phyloP scores from a whole-genome alignment of 768 basidiomycete genomes.

The Mycena indigotica region DNA sequence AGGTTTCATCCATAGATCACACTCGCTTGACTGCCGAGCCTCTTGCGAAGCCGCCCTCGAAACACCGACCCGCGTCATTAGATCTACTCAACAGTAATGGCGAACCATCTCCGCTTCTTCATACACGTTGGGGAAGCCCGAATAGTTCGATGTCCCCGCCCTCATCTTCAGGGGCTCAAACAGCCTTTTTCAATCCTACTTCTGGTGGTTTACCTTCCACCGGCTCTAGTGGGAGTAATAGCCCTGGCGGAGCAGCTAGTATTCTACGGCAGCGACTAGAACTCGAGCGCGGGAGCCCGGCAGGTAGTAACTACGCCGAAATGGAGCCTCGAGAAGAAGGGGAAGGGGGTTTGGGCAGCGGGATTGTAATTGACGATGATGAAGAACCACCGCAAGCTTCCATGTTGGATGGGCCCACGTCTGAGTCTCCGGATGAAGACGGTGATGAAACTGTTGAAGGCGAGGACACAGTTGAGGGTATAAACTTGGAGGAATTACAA shows the following conservation, averaged over 20 bases:
- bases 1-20: slow-evolving; percentile 18
- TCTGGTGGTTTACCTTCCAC: slow-evolving; percentile 21
- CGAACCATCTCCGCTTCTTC: slow-evolving; percentile 38
- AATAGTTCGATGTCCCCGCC: slow-evolving; percentile 29
- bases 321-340: slow-evolving; percentile 15
- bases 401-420: slow-evolving; percentile 12
- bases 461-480: neutral
- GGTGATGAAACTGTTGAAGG: slow-evolving; percentile 10
- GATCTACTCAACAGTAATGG: slow-evolving; percentile 18
- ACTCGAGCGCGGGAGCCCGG: slow-evolving; percentile 24
- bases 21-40: slow-evolving; percentile 8
- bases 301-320: slow-evolving; percentile 13
- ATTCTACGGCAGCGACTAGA: slow-evolving; percentile 41
- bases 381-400: slow-evolving; percentile 30
- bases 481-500: slow-evolving; percentile 5
- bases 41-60: neutral
- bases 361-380: slow-evolving; percentile 51
- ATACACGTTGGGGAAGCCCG: slow-evolving; percentile 43
- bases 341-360: slow-evolving; percentile 27
- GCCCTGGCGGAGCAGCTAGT: slow-evolving; percentile 38
- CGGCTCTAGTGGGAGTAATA: slow-evolving; percentile 9
- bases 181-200: slow-evolving; percentile 21
- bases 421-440: slow-evolving; percentile 32
- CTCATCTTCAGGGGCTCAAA: slow-evolving; percentile 18
- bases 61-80: slow-evolving; percentile 35